Conservation (phyloP, 352 stramenopile species). For the Pythium pyrilobum region DNA sequence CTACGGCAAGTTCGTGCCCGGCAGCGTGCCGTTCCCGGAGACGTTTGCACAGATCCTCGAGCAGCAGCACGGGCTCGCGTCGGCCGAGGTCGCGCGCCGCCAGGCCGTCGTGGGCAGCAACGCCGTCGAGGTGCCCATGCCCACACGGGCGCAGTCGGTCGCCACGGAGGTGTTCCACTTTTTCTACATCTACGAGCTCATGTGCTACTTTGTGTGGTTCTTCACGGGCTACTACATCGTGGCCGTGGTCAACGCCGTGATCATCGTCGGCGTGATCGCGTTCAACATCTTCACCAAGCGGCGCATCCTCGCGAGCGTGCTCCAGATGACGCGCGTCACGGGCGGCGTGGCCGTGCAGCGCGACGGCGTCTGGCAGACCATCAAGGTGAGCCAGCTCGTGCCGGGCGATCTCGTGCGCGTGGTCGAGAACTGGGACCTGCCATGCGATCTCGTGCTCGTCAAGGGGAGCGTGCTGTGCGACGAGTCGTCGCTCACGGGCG, state of each 20-base stretch:
- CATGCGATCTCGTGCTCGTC: slow-evolving; percentile 66
- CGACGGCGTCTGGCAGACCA: slow-evolving; percentile 42
- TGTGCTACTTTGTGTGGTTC: slow-evolving; percentile 83
- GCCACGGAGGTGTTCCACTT: slow-evolving; percentile 65
- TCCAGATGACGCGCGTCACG: slow-evolving; percentile 58
- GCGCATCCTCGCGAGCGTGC: slow-evolving; percentile 44
- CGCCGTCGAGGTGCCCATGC: slow-evolving; percentile 65
- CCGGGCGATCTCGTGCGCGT: slow-evolving; percentile 68
- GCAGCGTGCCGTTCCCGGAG: slow-evolving; percentile 31
- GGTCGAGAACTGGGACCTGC: slow-evolving; percentile 59
- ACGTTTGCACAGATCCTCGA: slow-evolving; percentile 44
- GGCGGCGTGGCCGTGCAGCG: slow-evolving; percentile 65
- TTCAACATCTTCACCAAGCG: slow-evolving; percentile 70
- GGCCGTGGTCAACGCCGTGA: slow-evolving; percentile 51
- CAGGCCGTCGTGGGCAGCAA: slow-evolving; percentile 53
- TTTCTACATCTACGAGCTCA: slow-evolving; percentile 82
- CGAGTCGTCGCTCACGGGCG: slow-evolving; percentile 71
- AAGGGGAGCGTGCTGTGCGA: slow-evolving; percentile 66
- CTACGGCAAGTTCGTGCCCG: slow-evolving; percentile 17
- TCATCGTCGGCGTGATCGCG: slow-evolving; percentile 41
- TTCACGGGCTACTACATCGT: slow-evolving; percentile 66
- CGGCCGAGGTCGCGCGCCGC: slow-evolving; percentile 30
- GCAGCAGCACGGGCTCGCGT: slow-evolving; percentile 37
- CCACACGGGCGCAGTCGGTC: slow-evolving; percentile 35
- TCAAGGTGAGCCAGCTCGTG: slow-evolving; percentile 48